Percentiles rank a stretch among this genome's conserved stretches.
Conservation (phyloP, 768 basidiomycete genomes). For the Austroboletus festivus region DNA sequence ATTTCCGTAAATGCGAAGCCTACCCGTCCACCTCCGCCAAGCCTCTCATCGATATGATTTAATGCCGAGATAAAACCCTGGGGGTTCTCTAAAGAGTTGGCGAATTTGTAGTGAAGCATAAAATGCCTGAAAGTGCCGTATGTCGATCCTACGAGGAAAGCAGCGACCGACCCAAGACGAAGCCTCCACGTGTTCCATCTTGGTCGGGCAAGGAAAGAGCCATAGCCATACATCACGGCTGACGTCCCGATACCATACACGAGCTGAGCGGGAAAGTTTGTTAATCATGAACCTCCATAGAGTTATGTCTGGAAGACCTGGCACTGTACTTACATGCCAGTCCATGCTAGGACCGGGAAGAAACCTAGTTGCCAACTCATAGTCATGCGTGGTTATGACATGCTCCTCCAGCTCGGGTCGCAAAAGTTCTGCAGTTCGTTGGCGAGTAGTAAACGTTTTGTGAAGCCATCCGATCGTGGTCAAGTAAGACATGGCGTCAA, state of each 20-base stretch:
- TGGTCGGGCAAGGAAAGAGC: slow-evolving; percentile 25
- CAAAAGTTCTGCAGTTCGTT: slow-evolving; percentile 30
- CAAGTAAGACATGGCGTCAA: slow-evolving; percentile 26
- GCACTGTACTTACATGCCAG: slow-evolving; percentile 40
- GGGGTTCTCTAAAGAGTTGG: slow-evolving; percentile 31
- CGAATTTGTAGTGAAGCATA: slow-evolving; percentile 28
- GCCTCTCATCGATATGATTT: slow-evolving; percentile 28
- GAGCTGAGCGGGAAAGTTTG: slow-evolving; percentile 8
- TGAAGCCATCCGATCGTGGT: slow-evolving; percentile 36
- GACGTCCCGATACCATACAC: slow-evolving; percentile 23
- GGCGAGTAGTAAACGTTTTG: slow-evolving; percentile 43
- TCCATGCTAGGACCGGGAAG: slow-evolving; percentile 47
- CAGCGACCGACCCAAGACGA: slow-evolving; percentile 21
- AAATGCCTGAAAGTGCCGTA: slow-evolving; percentile 34
- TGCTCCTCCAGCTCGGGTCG: slow-evolving; percentile 30
- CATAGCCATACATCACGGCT: slow-evolving; percentile 26
- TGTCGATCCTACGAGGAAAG: slow-evolving; percentile 28
- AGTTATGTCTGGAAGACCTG: slow-evolving; percentile 1
- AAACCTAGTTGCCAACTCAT: slow-evolving; percentile 51
- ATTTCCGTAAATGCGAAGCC: slow-evolving; percentile 25
- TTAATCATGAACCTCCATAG: slow-evolving; percentile 7
- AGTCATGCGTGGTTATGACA: slow-evolving; percentile 44
- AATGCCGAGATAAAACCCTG: slow-evolving; percentile 30
- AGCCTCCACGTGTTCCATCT: slow-evolving; percentile 27
- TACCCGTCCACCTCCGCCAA: slow-evolving; percentile 31